Percentiles rank a stretch among this genome's conserved stretches.
These are phyloP conservation scores for Russula ochroleuca DNA, from an alignment of 768 basidiomycete genomes.

Conservation along the genomic window DNA sequence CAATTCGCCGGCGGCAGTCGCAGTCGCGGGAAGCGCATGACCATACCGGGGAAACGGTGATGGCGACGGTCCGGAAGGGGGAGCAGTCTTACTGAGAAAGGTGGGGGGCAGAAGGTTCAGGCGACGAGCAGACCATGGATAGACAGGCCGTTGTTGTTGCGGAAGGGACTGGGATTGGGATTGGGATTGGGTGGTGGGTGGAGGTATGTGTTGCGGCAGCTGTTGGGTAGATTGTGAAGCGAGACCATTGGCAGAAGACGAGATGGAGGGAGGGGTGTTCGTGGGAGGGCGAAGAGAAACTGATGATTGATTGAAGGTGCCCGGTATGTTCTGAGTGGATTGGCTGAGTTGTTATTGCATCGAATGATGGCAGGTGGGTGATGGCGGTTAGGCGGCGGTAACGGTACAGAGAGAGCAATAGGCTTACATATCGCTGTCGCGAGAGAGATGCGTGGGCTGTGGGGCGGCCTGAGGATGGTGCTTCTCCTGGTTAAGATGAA, in stretches of 20 bases:
- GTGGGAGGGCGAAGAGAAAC: slow-evolving; percentile 31
- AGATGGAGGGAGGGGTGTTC: slow-evolving; percentile 35
- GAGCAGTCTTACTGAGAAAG: slow-evolving; percentile 55
- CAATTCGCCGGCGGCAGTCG: slow-evolving; percentile 80
- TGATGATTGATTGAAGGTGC: slow-evolving; percentile 17
- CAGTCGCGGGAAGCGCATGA: slow-evolving; percentile 78
- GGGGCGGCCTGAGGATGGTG: slow-evolving; percentile 20
- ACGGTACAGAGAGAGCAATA: not conserved
- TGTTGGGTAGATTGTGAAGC: slow-evolving; percentile 31
- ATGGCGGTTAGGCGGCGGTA: slow-evolving; percentile 16
- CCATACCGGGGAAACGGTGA: slow-evolving; percentile 96
- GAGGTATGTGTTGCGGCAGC: slow-evolving; percentile 32
- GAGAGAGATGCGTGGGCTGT: slow-evolving; percentile 22
- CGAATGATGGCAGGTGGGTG: not conserved
- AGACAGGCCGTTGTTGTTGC: slow-evolving; percentile 49
- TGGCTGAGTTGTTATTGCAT: slow-evolving; percentile 1
- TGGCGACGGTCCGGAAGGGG: slow-evolving; percentile 68
- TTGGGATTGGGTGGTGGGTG: slow-evolving; percentile 32
- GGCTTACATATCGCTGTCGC: slow-evolving; percentile 22
- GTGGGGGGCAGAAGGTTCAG: slow-evolving; percentile 66
- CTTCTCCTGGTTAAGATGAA: slow-evolving; percentile 25
- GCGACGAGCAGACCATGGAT: slow-evolving; percentile 79
- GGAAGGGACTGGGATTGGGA: slow-evolving; percentile 30
- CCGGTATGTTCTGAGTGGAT: slow-evolving; percentile 19
- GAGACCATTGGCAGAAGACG: slow-evolving; percentile 37